Conservation (phyloP, 164 flowering plant species). For the Aristolochia fimbriata region DNA sequence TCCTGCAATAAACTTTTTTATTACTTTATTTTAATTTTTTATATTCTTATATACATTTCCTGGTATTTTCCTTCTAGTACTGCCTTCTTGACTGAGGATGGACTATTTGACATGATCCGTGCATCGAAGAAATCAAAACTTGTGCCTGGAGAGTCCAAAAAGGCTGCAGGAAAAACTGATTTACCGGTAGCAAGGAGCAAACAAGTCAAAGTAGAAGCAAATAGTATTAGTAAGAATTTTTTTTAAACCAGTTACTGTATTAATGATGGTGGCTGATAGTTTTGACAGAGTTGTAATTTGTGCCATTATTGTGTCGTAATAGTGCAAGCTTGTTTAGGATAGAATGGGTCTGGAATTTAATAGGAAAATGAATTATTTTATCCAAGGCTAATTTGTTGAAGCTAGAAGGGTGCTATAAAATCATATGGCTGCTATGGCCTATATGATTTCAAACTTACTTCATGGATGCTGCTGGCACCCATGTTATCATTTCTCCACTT, state of each 20-base stretch:
- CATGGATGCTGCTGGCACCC: no score
- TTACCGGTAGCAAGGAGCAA: conserved; percentile 32
- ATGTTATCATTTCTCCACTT: no score
- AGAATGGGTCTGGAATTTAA: no score
- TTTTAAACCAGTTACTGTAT: background rate
- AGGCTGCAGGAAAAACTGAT: conserved; percentile 21
- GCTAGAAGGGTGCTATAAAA: no score
- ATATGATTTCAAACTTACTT: no score
- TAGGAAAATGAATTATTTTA: no score
- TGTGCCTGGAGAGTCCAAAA: conserved; percentile 27
- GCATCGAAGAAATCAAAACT: conserved; percentile 46
- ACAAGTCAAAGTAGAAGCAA: conserved; percentile 38
- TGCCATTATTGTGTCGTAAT: no score
- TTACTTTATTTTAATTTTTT: background rate
- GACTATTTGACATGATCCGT: conserved; percentile 76
- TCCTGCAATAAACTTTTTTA: background rate
- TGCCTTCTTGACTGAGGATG: conserved; percentile 80
- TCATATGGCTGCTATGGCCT: no score
- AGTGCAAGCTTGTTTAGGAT: no score
- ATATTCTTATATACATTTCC: conserved; percentile 4
- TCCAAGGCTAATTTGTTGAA: no score
- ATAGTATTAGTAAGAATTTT: conserved; percentile 28
- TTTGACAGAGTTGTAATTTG: no score
- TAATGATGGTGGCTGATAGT: no score
- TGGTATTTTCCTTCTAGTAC: conserved; percentile 34